These are phyloP conservation scores for Thecaphora thlaspeos DNA, from an alignment of 1,284 basidiomycete species.

Conservation along the genomic window DNA sequence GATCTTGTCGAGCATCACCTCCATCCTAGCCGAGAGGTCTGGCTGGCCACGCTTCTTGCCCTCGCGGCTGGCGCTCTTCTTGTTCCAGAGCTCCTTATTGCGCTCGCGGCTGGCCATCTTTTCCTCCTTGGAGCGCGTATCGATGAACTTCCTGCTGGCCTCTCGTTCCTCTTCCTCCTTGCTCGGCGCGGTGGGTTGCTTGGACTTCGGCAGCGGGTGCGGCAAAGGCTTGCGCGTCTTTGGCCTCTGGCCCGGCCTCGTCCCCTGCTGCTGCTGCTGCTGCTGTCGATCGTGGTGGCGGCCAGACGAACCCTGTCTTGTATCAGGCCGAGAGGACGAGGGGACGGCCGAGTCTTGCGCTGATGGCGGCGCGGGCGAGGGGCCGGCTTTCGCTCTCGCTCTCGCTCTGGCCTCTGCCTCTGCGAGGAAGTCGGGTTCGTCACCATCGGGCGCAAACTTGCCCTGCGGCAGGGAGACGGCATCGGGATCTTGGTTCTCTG, in stretches of 20 bases:
- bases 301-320: too few species aligned
- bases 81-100: slow-evolving; percentile 49
- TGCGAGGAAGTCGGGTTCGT: slow-evolving; percentile 6
- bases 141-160: too few species aligned
- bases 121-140: slow-evolving; percentile 36
- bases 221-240: slow-evolving; percentile 29
- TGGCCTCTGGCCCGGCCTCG: slow-evolving; percentile 6
- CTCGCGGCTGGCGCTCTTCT: slow-evolving; percentile 35
- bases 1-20: slow-evolving; percentile 55
- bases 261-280: too few species aligned
- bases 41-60: slow-evolving; percentile 53
- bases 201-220: slow-evolving; percentile 16
- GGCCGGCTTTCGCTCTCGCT: too few species aligned
- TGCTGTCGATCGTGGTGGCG: too few species aligned
- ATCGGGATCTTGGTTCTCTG: slow-evolving; percentile 18
- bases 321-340: too few species aligned
- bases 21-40: slow-evolving; percentile 51
- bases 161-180: too few species aligned
- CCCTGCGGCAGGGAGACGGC: slow-evolving; percentile 1
- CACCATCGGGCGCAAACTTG: slow-evolving; percentile 42
- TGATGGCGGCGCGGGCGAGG: too few species aligned
- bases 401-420: too few species aligned
- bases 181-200: background rate
- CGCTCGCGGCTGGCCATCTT: slow-evolving; percentile 38
- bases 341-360: too few species aligned